phyloP scores from a whole-genome alignment of 2,329 filamentous ascomycete species.

The Teratosphaeria zuluensis region DNA sequence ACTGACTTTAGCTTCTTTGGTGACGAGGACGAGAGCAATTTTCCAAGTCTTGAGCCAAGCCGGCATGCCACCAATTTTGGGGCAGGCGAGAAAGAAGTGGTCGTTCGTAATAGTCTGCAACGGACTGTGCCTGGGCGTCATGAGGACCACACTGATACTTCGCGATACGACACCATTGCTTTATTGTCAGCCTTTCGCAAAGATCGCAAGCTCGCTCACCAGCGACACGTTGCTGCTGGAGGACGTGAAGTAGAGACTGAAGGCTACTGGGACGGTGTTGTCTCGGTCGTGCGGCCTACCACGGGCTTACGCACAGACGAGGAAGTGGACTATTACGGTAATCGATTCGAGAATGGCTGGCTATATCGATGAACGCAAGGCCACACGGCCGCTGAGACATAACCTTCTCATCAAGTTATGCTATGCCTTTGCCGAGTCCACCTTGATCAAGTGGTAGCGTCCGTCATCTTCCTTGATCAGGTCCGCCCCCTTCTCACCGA shows the following conservation, averaged over 20 bases:
- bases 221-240: constrained; percentile 24
- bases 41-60: constrained; percentile 18
- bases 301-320: constrained; percentile 17
- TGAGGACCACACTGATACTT: not conserved
- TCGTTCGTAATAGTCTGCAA: not conserved
- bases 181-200: constrained; percentile 46
- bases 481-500: constrained; percentile 29
- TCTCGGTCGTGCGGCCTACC: constrained; percentile 45
- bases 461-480: constrained; percentile 21
- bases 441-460: constrained; percentile 9
- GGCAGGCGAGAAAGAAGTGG: constrained; percentile 16
- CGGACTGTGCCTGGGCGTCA: not conserved
- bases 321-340: constrained; percentile 26
- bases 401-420: not conserved
- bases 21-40: constrained; percentile 41
- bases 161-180: constrained; percentile 41
- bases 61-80: constrained; percentile 7
- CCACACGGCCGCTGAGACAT: not conserved
- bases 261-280: constrained; percentile 50
- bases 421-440: not conserved
- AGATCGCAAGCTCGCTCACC: constrained; percentile 42
- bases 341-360: constrained; percentile 19
- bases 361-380: constrained; percentile 15
- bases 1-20: constrained; percentile 49
- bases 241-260: constrained; percentile 35